A percentile compares a stretch with the other conserved stretches of the same genome.
These are phyloP conservation scores for Mucor sp. DNA, from an alignment of 371 early-diverging fungal species.

Conservation along the genomic window DNA sequence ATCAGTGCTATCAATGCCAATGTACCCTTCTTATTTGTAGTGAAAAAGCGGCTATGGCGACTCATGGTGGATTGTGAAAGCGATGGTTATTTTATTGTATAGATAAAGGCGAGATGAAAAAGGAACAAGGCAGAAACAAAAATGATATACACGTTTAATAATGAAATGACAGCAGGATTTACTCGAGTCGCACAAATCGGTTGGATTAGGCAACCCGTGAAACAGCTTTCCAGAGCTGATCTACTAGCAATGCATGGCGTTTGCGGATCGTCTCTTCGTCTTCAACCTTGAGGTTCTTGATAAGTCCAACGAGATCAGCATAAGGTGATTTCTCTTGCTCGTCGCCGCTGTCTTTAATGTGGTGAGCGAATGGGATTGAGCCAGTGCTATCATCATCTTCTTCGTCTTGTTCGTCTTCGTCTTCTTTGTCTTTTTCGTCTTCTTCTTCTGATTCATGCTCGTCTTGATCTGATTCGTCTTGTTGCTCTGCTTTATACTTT, in stretches of 20 bases:
- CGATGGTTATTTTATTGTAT: not conserved
- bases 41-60: slow-evolving; percentile 44
- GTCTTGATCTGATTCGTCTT: not conserved
- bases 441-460: not conserved
- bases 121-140: not conserved
- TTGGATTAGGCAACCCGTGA: not conserved
- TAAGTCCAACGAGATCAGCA: slow-evolving; percentile 18
- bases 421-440: not conserved
- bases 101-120: not conserved
- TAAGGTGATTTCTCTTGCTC: slow-evolving; percentile 20
- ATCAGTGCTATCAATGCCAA: not conserved
- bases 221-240: slow-evolving; percentile 5
- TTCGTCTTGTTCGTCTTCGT: not conserved
- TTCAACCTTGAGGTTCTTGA: slow-evolving; percentile 20
- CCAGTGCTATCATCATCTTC: not conserved
- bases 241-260: slow-evolving; percentile 4
- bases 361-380: not conserved
- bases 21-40: slow-evolving; percentile 66
- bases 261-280: slow-evolving; percentile 10
- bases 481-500: not conserved
- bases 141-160: not conserved
- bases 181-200: not conserved
- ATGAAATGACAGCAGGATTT: not conserved
- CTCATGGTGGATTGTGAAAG: not conserved
- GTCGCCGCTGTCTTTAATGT: not conserved